phyloP scores from a whole-genome alignment of 257 asterid species.

The Gentiana straminea region DNA sequence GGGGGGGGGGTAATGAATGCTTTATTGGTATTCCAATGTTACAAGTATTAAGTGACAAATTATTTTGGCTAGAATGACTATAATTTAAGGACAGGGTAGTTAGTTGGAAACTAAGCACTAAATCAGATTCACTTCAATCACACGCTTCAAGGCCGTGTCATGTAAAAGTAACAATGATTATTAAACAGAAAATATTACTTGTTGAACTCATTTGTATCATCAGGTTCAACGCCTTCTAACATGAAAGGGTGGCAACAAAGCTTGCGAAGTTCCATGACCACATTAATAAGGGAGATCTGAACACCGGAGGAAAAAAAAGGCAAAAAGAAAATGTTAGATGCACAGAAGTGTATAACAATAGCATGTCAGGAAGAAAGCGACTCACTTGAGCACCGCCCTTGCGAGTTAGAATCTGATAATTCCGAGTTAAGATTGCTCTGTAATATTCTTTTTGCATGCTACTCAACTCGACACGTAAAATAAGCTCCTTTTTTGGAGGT shows the following conservation, averaged over 20 bases:
- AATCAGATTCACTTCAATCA: too few relatives aligned
- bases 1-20: too few relatives aligned
- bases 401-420: conserved; percentile 86
- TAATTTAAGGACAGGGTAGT: too few relatives aligned
- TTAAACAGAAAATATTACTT: conserved; percentile 36
- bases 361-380: conserved; percentile 11
- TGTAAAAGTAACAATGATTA: background rate
- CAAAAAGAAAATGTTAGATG: conserved; percentile 4
- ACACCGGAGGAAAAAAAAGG: conserved; percentile 14
- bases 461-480: conserved; percentile 92
- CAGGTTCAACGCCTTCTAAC: conserved; percentile 99
- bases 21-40: too few relatives aligned
- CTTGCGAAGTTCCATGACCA: conserved; percentile 99
- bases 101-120: too few relatives aligned
- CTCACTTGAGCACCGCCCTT: conserved; percentile 96
- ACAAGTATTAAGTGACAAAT: too few relatives aligned
- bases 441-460: conserved; percentile 91
- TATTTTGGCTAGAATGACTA: too few relatives aligned
- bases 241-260: conserved; percentile 96
- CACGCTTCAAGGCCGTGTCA: too few relatives aligned
- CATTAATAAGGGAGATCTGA: conserved; percentile 90
- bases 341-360: conserved; percentile 9
- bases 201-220: conserved; percentile 61
- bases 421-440: conserved; percentile 93
- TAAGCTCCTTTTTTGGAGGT: conserved; percentile 94